phyloP scores from a whole-genome alignment of 139 green algal species.

The Micractinium conductrix region DNA sequence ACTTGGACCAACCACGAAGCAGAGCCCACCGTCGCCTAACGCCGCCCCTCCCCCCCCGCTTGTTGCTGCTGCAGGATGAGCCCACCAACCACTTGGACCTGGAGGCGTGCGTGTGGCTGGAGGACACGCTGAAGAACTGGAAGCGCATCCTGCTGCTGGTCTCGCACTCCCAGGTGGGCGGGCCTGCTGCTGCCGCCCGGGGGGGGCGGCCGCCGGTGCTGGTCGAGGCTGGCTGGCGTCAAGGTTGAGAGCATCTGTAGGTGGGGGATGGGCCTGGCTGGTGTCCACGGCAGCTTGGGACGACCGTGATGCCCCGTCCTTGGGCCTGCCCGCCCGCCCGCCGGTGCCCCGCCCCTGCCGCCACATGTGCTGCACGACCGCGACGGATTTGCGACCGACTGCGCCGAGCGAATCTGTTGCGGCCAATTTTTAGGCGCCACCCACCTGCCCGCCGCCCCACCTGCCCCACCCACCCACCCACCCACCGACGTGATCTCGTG shows the following conservation, averaged over 20 bases:
- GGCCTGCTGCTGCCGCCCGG: too few species aligned
- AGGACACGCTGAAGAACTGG: constrained; percentile 93
- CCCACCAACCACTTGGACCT: constrained; percentile 56
- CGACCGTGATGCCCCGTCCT: too few species aligned
- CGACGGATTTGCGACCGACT: not conserved
- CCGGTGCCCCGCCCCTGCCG: not conserved
- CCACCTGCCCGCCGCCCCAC: not conserved
- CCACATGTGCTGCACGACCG: not conserved
- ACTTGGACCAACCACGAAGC: too few species aligned
- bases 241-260: too few species aligned
- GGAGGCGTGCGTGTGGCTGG: constrained; percentile 97
- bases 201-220: too few species aligned
- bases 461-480: not conserved
- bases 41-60: too few species aligned
- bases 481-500: not conserved
- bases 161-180: constrained; percentile 72
- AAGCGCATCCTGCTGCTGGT: constrained; percentile 93
- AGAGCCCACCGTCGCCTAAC: too few species aligned
- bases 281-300: too few species aligned
- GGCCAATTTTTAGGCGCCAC: not conserved
- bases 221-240: too few species aligned
- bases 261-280: too few species aligned
- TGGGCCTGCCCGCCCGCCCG: too few species aligned
- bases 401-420: not conserved
- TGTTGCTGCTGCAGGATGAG: too few species aligned